Base-by-base conservation (phyloP, 2,329 filamentous ascomycete genomes). In the Claviceps sp. region DNA sequence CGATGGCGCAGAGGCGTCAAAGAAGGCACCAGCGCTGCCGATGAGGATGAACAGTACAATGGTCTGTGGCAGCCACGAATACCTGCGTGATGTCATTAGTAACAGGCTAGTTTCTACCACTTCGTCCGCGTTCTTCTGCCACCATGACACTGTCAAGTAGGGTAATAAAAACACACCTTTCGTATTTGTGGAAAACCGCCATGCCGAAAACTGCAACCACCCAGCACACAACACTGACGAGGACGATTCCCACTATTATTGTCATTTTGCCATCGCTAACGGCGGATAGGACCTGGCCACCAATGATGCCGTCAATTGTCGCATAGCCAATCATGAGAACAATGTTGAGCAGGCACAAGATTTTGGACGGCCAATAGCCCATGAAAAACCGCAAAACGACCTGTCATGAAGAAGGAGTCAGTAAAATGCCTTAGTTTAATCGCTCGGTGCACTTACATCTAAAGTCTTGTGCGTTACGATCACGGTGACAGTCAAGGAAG, bases 291-390 rank as follows among this genome's bases (percentile, higher is more conserved):
- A 91, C 75, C 64, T 91, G 84, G 0, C 85, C 85, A 18, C 86
- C 87, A 16, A 91, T 85, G 56, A 93, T 89, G 51, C 80, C 78
- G 62, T 93, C 91, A 57, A 89, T 82, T 0, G 82, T 75, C 4
- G 82, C 83, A 82, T 87, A 91, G 48, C 86, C 86, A 63, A 89
- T 81, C 59, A 84, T 67, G 50, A 84, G 84, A 62, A 87, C 78
- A 75, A 64, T 55, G 48, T 61, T 62, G 18, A 63, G 60, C 8
- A 63, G 51, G 3, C 62, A 63, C 0, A 62, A 57, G 1, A 66
- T 56, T 50, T 66, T 66, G n/a, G 59, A 57, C 1, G 64, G 64
- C 64, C 64, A 82, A 67, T 79, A 86, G 8, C 86, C 86, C 63
- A 88, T 89, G 68, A 76, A 89, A 68, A 84, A 89, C 38, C 86